Percentiles rank a stretch among this genome's conserved stretches.
phyloP scores from a whole-genome alignment of 2,329 filamentous ascomycete species.

The Chaetomiaceae sp. region DNA sequence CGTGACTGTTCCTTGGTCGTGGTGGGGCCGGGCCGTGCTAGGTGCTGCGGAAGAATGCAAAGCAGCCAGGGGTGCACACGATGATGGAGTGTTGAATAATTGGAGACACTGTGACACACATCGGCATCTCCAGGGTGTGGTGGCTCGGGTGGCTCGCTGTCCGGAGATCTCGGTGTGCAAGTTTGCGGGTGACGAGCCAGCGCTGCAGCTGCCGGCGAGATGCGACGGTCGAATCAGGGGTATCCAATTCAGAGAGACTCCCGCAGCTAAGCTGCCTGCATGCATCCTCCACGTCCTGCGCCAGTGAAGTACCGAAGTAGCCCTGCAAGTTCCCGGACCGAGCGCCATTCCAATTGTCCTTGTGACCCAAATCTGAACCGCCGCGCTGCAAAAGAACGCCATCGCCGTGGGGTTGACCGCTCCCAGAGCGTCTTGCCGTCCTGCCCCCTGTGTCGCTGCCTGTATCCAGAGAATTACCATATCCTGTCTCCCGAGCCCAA shows the following conservation, averaged over 20 bases:
- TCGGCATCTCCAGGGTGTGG: too few relatives aligned
- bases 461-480: background rate
- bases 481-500: background rate
- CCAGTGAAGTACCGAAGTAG: background rate
- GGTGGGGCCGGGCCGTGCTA: too few relatives aligned
- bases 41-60: too few relatives aligned
- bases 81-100: too few relatives aligned
- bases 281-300: background rate
- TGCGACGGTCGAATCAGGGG: slow-evolving; percentile 7
- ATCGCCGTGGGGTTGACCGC: slow-evolving; percentile 2
- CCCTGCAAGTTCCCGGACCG: background rate
- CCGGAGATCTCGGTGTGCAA: background rate
- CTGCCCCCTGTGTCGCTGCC: background rate
- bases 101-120: too few relatives aligned
- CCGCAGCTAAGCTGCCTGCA: slow-evolving; percentile 1
- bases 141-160: too few relatives aligned
- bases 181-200: background rate
- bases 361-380: slow-evolving; percentile 6
- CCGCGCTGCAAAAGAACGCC: slow-evolving; percentile 1
- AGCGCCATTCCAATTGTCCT: slow-evolving; percentile 8
- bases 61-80: too few relatives aligned
- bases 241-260: slow-evolving; percentile 6
- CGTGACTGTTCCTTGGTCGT: too few relatives aligned
- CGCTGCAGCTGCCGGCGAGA: background rate
- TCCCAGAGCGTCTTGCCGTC: too few relatives aligned